Evolutionary conservation across 768 basidiomycete genomes (phyloP).

Genomic region (Lepiota brunneoincarnata): DNA sequence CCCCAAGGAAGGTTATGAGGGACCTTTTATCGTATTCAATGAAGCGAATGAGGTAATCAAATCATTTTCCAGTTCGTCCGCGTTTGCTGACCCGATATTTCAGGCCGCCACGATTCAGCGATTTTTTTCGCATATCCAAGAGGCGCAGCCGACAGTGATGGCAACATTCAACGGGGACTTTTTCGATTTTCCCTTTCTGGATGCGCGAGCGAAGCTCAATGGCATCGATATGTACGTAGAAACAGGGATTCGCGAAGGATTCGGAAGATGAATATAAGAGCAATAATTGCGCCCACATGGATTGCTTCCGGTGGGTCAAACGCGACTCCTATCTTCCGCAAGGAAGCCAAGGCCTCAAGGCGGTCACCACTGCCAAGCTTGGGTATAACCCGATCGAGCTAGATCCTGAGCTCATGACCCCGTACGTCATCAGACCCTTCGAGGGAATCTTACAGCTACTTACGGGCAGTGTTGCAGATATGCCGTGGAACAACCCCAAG

Average conservation of each 20-base stretch:
- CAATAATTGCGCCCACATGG: constrained; percentile 93
- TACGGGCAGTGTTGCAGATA: constrained; percentile 54
- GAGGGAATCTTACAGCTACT: background rate
- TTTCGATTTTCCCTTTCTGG: constrained; percentile 98
- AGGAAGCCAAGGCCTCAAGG: constrained; percentile 97
- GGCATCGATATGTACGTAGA: constrained; percentile 97
- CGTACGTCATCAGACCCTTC: constrained; percentile 54
- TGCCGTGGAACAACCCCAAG: constrained; percentile 92
- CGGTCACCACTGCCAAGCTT: constrained; percentile 92
- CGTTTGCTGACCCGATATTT: constrained; percentile 3
- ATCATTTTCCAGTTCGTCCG: background rate
- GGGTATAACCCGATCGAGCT: constrained; percentile 97
- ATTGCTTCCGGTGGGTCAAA: constrained; percentile 99
- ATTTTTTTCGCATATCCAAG: constrained; percentile 93
- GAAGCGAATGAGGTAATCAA: constrained; percentile 80
- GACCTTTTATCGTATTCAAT: constrained; percentile 94
- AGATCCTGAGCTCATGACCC: constrained; percentile 99
- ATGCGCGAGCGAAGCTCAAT: constrained; percentile 77
- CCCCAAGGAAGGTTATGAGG: constrained; percentile 96
- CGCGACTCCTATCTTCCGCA: constrained; percentile 98
- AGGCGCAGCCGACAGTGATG: constrained; percentile 93
- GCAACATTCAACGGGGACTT: constrained; percentile 99
- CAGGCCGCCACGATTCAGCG: constrained; percentile 78
- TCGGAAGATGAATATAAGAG: constrained; percentile 95
- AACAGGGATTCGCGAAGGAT: constrained; percentile 89